A percentile compares a stretch with the other conserved stretches of the same genome.
These are phyloP conservation scores for Acacia pycnantha DNA, from an alignment of 331 rosid species.

Conservation along the genomic window DNA sequence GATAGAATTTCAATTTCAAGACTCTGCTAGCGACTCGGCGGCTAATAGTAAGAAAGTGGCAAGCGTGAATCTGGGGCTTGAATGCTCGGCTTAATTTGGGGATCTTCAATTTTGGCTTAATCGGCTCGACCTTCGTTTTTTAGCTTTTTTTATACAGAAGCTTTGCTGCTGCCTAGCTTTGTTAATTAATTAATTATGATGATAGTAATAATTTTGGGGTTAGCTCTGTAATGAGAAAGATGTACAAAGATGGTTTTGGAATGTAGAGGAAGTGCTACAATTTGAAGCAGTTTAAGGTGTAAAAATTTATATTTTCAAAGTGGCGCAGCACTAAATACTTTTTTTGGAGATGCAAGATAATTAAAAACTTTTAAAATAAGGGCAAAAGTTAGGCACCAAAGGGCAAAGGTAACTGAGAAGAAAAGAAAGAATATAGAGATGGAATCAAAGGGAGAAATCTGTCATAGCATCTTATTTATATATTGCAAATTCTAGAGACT, in stretches of 20 bases:
- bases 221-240: background rate
- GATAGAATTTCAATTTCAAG: constrained; percentile 34
- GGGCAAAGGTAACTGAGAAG: too few species aligned
- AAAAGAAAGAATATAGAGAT: too few species aligned
- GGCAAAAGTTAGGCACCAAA: too few species aligned
- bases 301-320: too few species aligned
- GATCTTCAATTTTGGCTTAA: constrained; percentile 18
- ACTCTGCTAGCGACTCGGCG: background rate
- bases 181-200: background rate
- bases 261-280: background rate
- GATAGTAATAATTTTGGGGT: background rate
- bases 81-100: constrained; percentile 15
- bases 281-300: too few species aligned
- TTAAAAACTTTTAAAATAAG: too few species aligned
- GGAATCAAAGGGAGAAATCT: constrained; percentile 22
- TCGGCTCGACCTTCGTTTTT: constrained; percentile 1
- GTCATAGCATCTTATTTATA: constrained; percentile 57
- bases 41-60: constrained; percentile 32
- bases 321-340: too few species aligned
- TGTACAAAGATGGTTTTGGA: constrained; percentile 20
- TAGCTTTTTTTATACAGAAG: background rate
- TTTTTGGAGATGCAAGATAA: too few species aligned
- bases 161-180: background rate
- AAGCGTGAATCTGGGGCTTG: constrained; percentile 58
- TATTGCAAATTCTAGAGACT: constrained; percentile 85